A percentile compares a stretch with the other conserved stretches of the same genome.
These are phyloP conservation scores for Clarireedia hainanense DNA, from an alignment of 2,329 filamentous ascomycete genomes.

Conservation along the genomic window DNA sequence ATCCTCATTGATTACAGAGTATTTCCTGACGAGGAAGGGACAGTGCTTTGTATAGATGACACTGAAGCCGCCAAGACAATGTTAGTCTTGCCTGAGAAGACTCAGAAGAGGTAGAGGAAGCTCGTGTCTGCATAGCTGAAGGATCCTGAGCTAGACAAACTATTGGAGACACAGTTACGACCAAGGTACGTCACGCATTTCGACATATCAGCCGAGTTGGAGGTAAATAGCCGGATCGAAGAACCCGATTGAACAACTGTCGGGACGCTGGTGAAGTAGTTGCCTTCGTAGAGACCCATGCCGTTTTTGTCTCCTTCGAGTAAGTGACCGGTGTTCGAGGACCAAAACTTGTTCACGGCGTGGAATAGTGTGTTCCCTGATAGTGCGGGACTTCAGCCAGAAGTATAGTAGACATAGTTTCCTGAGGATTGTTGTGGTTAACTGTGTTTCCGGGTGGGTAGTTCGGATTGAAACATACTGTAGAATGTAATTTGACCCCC, in stretches of 20 bases:
- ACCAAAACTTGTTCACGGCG: conserved; percentile 1
- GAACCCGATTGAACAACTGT: neutral
- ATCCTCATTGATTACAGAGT: too few species aligned
- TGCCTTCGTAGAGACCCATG: neutral
- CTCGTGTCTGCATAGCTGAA: neutral
- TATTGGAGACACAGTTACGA: neutral
- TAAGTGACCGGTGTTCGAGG: neutral
- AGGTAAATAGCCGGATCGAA: neutral
- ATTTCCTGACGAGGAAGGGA: too few species aligned
- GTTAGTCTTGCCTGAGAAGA: too few species aligned
- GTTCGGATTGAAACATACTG: too few species aligned
- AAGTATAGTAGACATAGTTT: conserved; percentile 38
- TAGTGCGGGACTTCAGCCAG: conserved; percentile 37
- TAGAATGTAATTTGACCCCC: conserved; percentile 36
- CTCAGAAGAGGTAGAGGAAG: too few species aligned
- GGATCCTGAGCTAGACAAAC: neutral
- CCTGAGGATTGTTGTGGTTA: conserved; percentile 10
- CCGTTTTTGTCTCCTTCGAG: neutral
- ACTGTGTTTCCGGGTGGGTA: too few species aligned
- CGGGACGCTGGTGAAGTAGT: neutral
- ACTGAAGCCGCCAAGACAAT: too few species aligned
- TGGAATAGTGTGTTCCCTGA: conserved; percentile 17
- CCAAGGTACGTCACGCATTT: neutral
- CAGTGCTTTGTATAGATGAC: too few species aligned
- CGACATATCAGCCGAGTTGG: neutral